These are phyloP conservation scores for Sphaerulina vaccinii DNA, from an alignment of 2,329 filamentous ascomycete species.

Conservation along the genomic window DNA sequence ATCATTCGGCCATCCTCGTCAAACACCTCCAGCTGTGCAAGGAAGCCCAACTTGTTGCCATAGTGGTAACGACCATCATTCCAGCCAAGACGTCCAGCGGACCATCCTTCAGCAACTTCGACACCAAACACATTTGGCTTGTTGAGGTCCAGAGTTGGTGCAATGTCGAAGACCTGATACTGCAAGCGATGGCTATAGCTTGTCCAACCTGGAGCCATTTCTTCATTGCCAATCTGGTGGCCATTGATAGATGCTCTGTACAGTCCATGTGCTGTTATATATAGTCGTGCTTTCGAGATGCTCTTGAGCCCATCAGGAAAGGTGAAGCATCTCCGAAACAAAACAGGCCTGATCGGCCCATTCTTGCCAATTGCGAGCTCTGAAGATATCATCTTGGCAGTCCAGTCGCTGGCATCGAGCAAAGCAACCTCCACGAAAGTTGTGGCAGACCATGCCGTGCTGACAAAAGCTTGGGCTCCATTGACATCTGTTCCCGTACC, in stretches of 20 bases:
- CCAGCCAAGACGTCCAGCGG: conserved; percentile 41
- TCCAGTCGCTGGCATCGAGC: conserved; percentile 1
- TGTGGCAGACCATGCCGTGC: background rate
- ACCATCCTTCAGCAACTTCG: conserved; percentile 54
- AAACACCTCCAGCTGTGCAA: conserved; percentile 43
- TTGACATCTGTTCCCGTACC: background rate
- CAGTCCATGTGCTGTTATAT: conserved; percentile 8
- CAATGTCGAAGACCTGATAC: conserved; percentile 57
- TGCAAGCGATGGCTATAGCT: conserved; percentile 52
- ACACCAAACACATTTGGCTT: conserved; percentile 20
- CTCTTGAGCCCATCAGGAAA: background rate
- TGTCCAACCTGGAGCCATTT: conserved; percentile 54
- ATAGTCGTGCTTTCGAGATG: conserved; percentile 4
- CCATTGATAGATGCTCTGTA: conserved; percentile 45
- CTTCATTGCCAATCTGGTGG: conserved; percentile 33
- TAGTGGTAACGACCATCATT: conserved; percentile 38
- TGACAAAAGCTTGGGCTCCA: background rate
- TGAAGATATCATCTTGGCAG: background rate
- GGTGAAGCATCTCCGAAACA: background rate
- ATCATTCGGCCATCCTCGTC: conserved; percentile 34
- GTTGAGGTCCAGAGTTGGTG: background rate
- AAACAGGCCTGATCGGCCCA: background rate
- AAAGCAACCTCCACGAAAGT: conserved; percentile 2
- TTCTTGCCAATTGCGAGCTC: background rate
- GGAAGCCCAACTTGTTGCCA: conserved; percentile 42